Evolutionary conservation across 768 basidiomycete genomes (phyloP), one percentile per base, ranked within the genome.

Genomic region (Hericium erinaceus): DNA sequence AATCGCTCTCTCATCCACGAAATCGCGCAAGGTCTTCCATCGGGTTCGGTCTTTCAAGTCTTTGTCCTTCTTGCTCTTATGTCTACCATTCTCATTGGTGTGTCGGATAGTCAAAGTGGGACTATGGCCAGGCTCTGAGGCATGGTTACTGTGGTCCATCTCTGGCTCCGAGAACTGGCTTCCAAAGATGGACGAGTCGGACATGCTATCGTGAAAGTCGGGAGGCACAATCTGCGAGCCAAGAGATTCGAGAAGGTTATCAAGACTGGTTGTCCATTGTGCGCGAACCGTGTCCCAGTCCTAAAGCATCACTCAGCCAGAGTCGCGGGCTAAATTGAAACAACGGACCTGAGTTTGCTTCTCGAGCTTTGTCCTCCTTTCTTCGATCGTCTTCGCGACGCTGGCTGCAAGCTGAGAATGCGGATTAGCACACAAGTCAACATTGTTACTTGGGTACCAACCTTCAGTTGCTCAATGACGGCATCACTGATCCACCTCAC

Each of bases 1-100:
- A 39, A 92, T 83, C 7, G 83, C 86, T 33, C 83, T 77, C 63
- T 93, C 91, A 63, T 92, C 88, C 39, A 92, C 87, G 68, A 93
- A 92, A 66, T 92, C 89, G 38, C 91, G 80, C 38, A 92, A 66
- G 0, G 86, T 88, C 75, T 90, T 92, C 90, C 90, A 92, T 37
- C 73, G 76, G 41, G 73, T 75, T 57, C 82, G 74, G 62, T 85
- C 83, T 57, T 63, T 59, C 33, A 61, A 63, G 2, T 57, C 62
- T 26, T 54, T 54, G 11, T 55, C 60, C 33, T 67, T 65, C 38
- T 28, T 60, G 4, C 49, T 50, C 28, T 54, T n/a, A 5, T 56
- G 50, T 40, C 51, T 56, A 10, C 49, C 57, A 41, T 46, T 38
- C 9, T 61, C 65, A 3, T 66, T 63, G 46, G 58, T 64, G 13